These are phyloP conservation scores for Kodamaea sagamina DNA, from an alignment of 805 yeast genomes.

Conservation along the genomic window DNA sequence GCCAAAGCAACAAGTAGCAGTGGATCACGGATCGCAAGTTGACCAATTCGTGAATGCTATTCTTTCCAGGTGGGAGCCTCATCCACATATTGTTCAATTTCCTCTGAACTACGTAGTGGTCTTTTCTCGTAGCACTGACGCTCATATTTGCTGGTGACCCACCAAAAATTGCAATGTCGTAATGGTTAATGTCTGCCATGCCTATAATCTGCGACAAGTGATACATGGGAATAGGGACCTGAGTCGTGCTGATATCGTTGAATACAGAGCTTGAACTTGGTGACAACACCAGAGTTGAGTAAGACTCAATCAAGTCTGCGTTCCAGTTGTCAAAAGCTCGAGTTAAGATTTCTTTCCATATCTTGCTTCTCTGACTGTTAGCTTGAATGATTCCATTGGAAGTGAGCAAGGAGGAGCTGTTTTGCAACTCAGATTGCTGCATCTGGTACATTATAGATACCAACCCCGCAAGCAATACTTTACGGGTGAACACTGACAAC, in stretches of 20 bases:
- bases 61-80: slow-evolving; percentile 35
- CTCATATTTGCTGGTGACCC: slow-evolving; percentile 84
- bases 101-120: slow-evolving; percentile 33
- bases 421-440: slow-evolving; percentile 70
- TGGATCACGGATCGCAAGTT: slow-evolving; percentile 40
- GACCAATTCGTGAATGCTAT: slow-evolving; percentile 28
- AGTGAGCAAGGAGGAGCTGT: slow-evolving; percentile 39
- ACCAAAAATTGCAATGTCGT: slow-evolving; percentile 75
- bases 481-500: slow-evolving; percentile 57
- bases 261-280: slow-evolving; percentile 15
- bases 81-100: slow-evolving; percentile 39
- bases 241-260: slow-evolving; percentile 17
- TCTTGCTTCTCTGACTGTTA: slow-evolving; percentile 36
- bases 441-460: slow-evolving; percentile 68
- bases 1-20: slow-evolving; percentile 43
- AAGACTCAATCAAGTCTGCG: slow-evolving; percentile 41
- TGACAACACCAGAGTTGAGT: slow-evolving; percentile 12
- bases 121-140: slow-evolving; percentile 40
- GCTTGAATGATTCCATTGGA: slow-evolving; percentile 18
- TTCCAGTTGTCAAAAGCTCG: slow-evolving; percentile 74
- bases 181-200: slow-evolving; percentile 64
- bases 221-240: slow-evolving; percentile 51
- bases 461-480: slow-evolving; percentile 66
- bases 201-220: slow-evolving; percentile 72
- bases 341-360: slow-evolving; percentile 71